Evolutionary conservation across 345 rosid species (phyloP), one percentile per base, ranked within the genome.

Genomic region (Odontarrhena argentea): DNA sequence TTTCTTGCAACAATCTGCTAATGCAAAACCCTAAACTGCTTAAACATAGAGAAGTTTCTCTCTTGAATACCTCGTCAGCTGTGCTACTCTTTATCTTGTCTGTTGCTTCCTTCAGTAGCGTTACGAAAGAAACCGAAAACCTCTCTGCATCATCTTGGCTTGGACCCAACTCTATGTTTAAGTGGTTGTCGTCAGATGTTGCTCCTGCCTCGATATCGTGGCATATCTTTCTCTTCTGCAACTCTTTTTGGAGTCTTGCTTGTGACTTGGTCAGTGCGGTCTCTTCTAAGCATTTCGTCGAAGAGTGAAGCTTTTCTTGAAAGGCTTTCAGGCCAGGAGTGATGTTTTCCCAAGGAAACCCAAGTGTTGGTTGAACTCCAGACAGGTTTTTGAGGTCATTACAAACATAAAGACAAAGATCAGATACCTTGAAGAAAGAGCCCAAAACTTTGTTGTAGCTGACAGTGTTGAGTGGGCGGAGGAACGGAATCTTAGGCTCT

Each of bases 401-500:
- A 59, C 75, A 77, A 2, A 73, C 55, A 42, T 83, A 82, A 44
- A 74, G 74, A 25, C 79, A 55, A 22, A 88, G 73, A 67, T 86
- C 86, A 18, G 66, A 62, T 66, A 78, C 76, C 44, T 66, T 82
- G 52, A 77, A 55, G 13, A 86, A 43, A 41, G 84, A 80, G 12
- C 53, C 79, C 32, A 71, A 62, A 74, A 87, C 65, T 62, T 71
- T 74, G 18, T 46, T 43, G 77, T 86, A 74, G 60, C 82, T 71
- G 43, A 54, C 67, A 5, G 62, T 73, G 12, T 80, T 74, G 60
- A 86, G 82, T 25, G 82, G 85, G 9, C 77, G 76, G 47, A 70
- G 61, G 77, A 86, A 81, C 63, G 85, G 77, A 65, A 88, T 56
- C 37, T 80, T 76, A n/a, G 91, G 89, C 69, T 84, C 96, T 11